Conservation (phyloP, 2,329 filamentous ascomycete species). For the Pseudogymnoascus sp. region DNA sequence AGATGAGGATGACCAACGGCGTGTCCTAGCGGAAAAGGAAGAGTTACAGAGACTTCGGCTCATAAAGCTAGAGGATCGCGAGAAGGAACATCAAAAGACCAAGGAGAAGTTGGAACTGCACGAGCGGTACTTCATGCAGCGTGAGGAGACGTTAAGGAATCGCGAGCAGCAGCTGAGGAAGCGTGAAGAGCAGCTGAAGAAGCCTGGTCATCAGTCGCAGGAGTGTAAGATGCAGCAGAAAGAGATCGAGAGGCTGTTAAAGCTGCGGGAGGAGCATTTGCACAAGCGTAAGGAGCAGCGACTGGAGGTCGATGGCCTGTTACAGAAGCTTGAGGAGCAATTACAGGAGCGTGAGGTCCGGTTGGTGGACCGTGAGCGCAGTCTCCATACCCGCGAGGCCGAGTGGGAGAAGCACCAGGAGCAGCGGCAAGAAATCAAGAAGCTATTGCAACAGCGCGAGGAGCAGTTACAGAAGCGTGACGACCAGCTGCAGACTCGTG, state of each 20-base stretch:
- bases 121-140: too few species aligned
- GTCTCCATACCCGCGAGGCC: neutral
- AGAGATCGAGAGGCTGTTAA: neutral
- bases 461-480: neutral
- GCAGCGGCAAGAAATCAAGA: neutral
- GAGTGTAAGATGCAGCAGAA: neutral
- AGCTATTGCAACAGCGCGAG: neutral
- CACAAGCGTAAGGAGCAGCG: neutral
- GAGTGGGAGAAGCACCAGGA: neutral
- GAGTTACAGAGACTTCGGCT: neutral
- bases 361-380: neutral
- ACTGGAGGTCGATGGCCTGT: neutral
- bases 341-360: neutral
- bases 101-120: too few species aligned
- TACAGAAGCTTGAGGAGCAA: neutral
- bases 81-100: neutral
- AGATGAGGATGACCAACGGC: neutral
- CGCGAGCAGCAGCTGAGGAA: neutral
- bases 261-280: neutral
- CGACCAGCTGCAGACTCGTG: neutral
- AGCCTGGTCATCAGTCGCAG: neutral
- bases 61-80: neutral
- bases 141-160: too few species aligned
- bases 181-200: neutral
- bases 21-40: neutral